Evolutionary conservation across 2,329 filamentous ascomycete genomes (phyloP), one percentile per base, ranked within the genome.

Genomic region (Coleophoma cylindrospora): DNA sequence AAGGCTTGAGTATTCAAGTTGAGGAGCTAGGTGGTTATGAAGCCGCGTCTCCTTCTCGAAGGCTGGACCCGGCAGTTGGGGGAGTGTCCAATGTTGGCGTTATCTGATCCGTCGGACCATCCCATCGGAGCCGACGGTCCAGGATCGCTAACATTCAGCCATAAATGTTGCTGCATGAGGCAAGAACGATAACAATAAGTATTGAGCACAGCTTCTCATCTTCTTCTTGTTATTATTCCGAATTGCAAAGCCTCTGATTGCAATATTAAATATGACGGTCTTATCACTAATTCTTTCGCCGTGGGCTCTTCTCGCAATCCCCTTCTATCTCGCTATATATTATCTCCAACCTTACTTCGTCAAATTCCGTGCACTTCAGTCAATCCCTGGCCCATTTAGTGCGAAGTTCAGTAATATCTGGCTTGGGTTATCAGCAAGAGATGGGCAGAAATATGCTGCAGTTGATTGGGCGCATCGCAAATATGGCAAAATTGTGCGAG

Each of bases 381-480:
- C 69, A 41, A 71, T 77, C 12, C 75, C 75, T 1, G 66, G 67
- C 11, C 74, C 75, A 0, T 67, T 71, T 13, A 61, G 70, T 0
- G 81, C 81, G 5, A 73, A 74, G 8, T 87, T 90, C 65, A 81
- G 83, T 33, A 89, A 90, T 57, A 70, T 92, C 22, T 95, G 90
- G 90, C 77, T 95, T 21, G 68, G 95, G 45, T 70, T 72, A 13
- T 74, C 81, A 3, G 72, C 71, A 48, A 81, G 90, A 2, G 73
- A 76, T 1, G 89, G 89, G 2, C 72, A 74, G 43, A 75, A 85
- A 11, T 88, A 79, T 60, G 58, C 68, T 17, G 70, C 74, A 2
- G 83, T 95, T n/a, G 76, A 95, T 60, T 68, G 83, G 34, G 74
- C 81, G 8, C 91, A 96, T 68, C 80, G 86, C 72, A 86, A 83